Conservation (phyloP, 2,329 filamentous ascomycete species). For the Gyromitra esculenta region DNA sequence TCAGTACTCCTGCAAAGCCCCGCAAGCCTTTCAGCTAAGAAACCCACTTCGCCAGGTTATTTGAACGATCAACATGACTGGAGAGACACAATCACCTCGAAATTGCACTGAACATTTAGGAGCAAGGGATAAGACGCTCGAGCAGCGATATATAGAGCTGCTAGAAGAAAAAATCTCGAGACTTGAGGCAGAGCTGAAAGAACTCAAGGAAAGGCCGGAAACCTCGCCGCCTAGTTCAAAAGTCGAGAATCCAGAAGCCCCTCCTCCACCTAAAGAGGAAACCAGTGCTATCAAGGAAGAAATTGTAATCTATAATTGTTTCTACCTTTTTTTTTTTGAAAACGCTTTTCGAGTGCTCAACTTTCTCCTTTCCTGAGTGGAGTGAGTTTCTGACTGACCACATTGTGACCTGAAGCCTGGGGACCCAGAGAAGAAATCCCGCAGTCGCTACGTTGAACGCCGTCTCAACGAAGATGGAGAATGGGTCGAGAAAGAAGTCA, state of each 20-base stretch:
- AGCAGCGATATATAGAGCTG: slow-evolving; percentile 9
- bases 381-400: background rate
- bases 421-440: background rate
- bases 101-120: background rate
- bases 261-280: background rate
- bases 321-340: background rate
- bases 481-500: slow-evolving; percentile 14
- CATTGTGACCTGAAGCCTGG: background rate
- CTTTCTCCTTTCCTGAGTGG: background rate
- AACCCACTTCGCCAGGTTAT: background rate
- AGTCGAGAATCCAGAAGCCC: background rate
- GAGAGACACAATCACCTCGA: background rate
- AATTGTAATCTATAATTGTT: slow-evolving; percentile 3
- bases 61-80: background rate
- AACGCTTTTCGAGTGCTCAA: background rate
- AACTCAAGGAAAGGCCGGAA: background rate
- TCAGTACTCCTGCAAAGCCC: background rate
- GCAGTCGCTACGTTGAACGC: slow-evolving; percentile 3
- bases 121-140: background rate
- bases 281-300: background rate
- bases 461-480: slow-evolving; percentile 2
- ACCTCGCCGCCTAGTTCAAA: background rate
- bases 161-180: slow-evolving; percentile 10
- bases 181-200: background rate
- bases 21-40: background rate